phyloP scores from a whole-genome alignment of 805 yeast species.

The Lipomyces mesembrius region DNA sequence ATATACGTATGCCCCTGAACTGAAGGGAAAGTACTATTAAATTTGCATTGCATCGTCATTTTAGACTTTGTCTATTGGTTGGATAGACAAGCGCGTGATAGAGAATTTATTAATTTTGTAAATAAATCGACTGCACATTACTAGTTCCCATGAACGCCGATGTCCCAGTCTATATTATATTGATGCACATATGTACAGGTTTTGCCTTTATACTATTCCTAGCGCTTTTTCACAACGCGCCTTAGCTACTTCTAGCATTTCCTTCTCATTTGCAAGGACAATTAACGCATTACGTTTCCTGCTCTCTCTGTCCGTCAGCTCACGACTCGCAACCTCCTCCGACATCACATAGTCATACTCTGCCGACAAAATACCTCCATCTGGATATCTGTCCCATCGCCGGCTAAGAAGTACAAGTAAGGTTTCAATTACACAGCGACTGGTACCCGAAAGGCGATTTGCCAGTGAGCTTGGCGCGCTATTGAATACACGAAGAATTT shows the following conservation, averaged over 20 bases:
- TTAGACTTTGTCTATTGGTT: not conserved
- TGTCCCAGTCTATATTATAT: not conserved
- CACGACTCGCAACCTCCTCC: slow-evolving; percentile 3
- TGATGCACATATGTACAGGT: not conserved
- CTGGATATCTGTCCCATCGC: slow-evolving; percentile 19
- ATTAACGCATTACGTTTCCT: slow-evolving; percentile 17
- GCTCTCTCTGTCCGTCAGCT: slow-evolving; percentile 2
- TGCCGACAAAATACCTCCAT: slow-evolving; percentile 17
- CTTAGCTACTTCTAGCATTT: slow-evolving; percentile 27
- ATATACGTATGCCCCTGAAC: slow-evolving; percentile 20
- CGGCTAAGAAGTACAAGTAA: slow-evolving; percentile 11
- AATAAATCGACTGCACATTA: not conserved
- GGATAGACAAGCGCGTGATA: not conserved
- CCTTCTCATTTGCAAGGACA: slow-evolving; percentile 29
- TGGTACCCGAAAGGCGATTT: not conserved
- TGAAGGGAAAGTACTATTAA: slow-evolving; percentile 28
- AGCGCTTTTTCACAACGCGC: slow-evolving; percentile 21
- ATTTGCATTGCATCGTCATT: not conserved
- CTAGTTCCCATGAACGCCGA: not conserved
- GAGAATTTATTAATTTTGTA: not conserved
- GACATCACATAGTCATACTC: slow-evolving; percentile 25
- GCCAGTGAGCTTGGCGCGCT: slow-evolving; percentile 7
- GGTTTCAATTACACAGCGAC: not conserved
- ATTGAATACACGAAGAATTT: slow-evolving; percentile 16
- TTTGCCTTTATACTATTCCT: not conserved